phyloP scores from a whole-genome alignment of 345 rosid species.

The Streptanthus diversifolius region DNA sequence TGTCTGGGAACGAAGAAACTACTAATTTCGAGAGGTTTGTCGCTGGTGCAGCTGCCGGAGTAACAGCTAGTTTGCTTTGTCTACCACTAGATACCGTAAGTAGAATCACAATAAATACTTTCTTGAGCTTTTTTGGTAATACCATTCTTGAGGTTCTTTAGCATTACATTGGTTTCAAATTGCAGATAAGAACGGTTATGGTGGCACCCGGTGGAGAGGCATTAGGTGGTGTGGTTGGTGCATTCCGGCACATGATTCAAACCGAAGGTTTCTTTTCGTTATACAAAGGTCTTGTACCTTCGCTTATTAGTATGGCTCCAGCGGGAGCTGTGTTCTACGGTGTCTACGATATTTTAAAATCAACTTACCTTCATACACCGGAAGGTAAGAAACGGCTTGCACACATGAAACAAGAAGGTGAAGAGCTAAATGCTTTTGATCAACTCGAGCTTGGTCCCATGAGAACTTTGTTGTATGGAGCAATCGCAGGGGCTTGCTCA shows the following conservation, averaged over 20 bases:
- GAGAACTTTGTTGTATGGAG: constrained; percentile 66
- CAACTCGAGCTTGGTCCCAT: constrained; percentile 75
- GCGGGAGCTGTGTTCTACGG: constrained; percentile 75
- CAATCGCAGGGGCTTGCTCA: constrained; percentile 75
- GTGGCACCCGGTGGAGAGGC: constrained; percentile 80
- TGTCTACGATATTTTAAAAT: constrained; percentile 61
- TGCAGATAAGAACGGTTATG: constrained; percentile 65
- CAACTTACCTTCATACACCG: constrained; percentile 60
- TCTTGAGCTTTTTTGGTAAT: not conserved
- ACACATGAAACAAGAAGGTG: constrained; percentile 49
- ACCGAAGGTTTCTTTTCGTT: constrained; percentile 75
- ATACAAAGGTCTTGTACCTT: constrained; percentile 69
- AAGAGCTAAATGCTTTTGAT: constrained; percentile 59
- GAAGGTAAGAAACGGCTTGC: constrained; percentile 61
- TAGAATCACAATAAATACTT: not conserved
- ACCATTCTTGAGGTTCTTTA: not conserved
- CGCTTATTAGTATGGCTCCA: constrained; percentile 72
- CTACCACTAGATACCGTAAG: constrained; percentile 72
- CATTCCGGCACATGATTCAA: constrained; percentile 54
- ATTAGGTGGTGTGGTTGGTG: constrained; percentile 66
- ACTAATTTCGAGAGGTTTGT: constrained; percentile 67
- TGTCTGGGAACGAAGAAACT: constrained; percentile 57
- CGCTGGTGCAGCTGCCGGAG: constrained; percentile 80
- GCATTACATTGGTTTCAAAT: not conserved
- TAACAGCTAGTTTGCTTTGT: constrained; percentile 65